Percentiles rank a stretch among this genome's conserved stretches.
These are phyloP conservation scores for Ophiostoma sp. DNA, from an alignment of 2,329 filamentous ascomycete genomes.

Conservation along the genomic window DNA sequence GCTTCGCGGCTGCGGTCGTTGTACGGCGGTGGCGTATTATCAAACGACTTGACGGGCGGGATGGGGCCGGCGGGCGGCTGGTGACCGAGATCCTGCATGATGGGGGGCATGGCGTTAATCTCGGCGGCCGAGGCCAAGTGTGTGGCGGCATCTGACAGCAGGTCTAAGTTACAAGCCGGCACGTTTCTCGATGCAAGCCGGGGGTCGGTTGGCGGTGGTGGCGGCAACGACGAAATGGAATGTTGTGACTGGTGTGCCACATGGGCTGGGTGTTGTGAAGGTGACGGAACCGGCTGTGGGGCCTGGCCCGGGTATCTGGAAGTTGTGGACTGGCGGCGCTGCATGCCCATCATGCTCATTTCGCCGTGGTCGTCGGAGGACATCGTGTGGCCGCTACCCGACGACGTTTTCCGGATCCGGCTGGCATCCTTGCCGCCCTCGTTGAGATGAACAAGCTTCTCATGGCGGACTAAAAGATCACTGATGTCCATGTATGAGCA, in stretches of 20 bases:
- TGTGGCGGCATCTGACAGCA: slow-evolving; percentile 60
- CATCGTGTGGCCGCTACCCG: slow-evolving; percentile 47
- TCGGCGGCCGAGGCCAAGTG: slow-evolving; percentile 55
- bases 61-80: slow-evolving; percentile 40
- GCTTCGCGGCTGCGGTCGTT: slow-evolving; percentile 49
- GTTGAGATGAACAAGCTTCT: slow-evolving; percentile 65
- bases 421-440: slow-evolving; percentile 57
- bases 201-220: slow-evolving; percentile 44
- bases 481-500: slow-evolving; percentile 63
- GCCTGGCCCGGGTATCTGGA: slow-evolving; percentile 31
- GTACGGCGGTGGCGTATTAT: slow-evolving; percentile 48
- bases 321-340: slow-evolving; percentile 34
- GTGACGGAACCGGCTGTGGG: background rate
- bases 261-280: slow-evolving; percentile 8
- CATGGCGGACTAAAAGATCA: slow-evolving; percentile 63
- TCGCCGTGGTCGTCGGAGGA: slow-evolving; percentile 50
- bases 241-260: background rate
- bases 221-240: slow-evolving; percentile 24
- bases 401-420: slow-evolving; percentile 54
- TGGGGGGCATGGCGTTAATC: slow-evolving; percentile 53
- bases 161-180: slow-evolving; percentile 56
- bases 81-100: slow-evolving; percentile 49
- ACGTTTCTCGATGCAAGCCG: slow-evolving; percentile 48
- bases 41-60: slow-evolving; percentile 51
- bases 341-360: slow-evolving; percentile 49